These are phyloP conservation scores for Viola pubescens DNA, from an alignment of 441 rosid genomes.

Conservation along the genomic window DNA sequence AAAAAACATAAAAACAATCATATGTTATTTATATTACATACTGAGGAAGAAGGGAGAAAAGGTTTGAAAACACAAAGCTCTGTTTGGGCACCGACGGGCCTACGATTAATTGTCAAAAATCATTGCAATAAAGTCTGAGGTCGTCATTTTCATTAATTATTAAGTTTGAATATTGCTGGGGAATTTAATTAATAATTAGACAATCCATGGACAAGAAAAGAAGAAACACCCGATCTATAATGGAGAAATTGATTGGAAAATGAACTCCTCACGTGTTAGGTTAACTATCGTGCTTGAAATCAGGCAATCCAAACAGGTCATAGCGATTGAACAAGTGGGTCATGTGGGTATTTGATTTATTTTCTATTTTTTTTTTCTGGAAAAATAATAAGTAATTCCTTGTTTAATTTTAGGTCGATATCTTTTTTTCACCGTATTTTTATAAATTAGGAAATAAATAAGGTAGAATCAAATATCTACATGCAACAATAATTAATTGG, in stretches of 20 bases:
- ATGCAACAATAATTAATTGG: no score
- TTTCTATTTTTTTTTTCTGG: no score
- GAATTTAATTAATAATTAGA: neutral
- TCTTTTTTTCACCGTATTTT: no score
- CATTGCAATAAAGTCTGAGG: neutral
- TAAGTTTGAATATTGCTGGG: neutral
- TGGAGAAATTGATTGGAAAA: neutral
- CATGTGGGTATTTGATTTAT: slow-evolving; percentile 8
- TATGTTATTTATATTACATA: no score
- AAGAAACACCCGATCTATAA: no score
- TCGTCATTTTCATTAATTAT: slow-evolving; percentile 5
- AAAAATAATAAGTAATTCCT: no score
- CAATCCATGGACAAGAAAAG: neutral
- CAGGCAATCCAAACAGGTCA: slow-evolving; percentile 6
- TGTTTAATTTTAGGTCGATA: no score
- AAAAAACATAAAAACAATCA: no score
- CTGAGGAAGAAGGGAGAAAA: no score
- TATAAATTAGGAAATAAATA: no score
- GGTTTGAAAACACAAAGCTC: neutral
- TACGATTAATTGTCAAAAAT: no score
- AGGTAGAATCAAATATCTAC: no score
- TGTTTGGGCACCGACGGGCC: slow-evolving; percentile 3
- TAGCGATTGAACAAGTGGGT: neutral
- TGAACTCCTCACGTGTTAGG: slow-evolving; percentile 18
- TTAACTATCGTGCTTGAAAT: slow-evolving; percentile 4